Evolutionary conservation across 2,329 filamentous ascomycete species (phyloP), one percentile per base, ranked within the genome.

Genomic region (Phaeophleospora eucalypticola): DNA sequence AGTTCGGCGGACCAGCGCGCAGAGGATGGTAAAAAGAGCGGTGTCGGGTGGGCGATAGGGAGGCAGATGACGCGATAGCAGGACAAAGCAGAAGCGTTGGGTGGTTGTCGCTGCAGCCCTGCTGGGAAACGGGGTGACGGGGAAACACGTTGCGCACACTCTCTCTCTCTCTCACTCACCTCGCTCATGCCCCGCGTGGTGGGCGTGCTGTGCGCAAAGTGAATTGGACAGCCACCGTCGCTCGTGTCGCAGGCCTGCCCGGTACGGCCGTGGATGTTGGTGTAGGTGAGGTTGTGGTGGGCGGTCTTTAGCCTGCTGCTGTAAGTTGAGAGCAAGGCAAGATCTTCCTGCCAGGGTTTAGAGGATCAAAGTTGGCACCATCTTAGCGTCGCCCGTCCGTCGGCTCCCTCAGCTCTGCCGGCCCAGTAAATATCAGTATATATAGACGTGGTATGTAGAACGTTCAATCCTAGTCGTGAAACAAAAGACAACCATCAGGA

Each of bases 191-290:
- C 24, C 24, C 24, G 37, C 46, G 40, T 40, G 32, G n/a, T 41
- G 34, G 36, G 44, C 51, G 46, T 57, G 65, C 68, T 63, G 67
- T 72, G 49, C 51, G 65, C 68, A 70, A 70, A 70, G 55, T 58
- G 56, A 71, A 71, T 71, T 71, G 68, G 66, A 71, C 68, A 65
- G 67, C 66, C 55, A 42, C 38, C 37, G 43, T 3, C 24, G 24
- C 7, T 29, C 7, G 6, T 29, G 24, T 24, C 19, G n/a, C n/a
- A n/a, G n/a, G n/a, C n/a, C n/a, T n/a, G n/a, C n/a, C n/a, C n/a
- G n/a, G n/a, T n/a, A n/a, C n/a, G n/a, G n/a, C n/a, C n/a, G n/a
- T 36, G 34, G 39, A 19, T 19, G 24, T 8, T n/a, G 18, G 24
- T 32, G 24, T 18, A 33, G 41, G 24, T 36, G 40, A 15, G 21